Conservation (phyloP, 1,284 basidiomycete species). For the Hypsizygus ulmarius region DNA sequence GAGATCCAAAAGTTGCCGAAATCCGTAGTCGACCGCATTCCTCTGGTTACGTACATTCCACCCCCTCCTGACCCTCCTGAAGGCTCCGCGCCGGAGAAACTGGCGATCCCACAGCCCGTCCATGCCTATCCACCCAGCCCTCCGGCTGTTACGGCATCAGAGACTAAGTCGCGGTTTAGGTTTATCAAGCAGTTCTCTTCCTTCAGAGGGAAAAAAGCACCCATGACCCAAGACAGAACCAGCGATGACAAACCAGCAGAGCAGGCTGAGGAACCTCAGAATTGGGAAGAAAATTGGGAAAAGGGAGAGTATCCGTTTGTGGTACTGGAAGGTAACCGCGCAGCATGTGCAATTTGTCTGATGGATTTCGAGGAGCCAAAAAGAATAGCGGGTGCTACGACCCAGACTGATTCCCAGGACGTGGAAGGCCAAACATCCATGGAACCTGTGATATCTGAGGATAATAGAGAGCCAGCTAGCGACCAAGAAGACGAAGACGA, state of each 20-base stretch:
- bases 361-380: conserved; percentile 79
- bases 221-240: conserved; percentile 19
- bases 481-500: conserved; percentile 32
- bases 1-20: conserved; percentile 73
- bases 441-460: not conserved
- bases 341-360: conserved; percentile 78
- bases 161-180: conserved; percentile 46
- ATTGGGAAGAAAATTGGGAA: conserved; percentile 55
- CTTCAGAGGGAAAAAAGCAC: conserved; percentile 24
- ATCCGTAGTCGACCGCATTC: conserved; percentile 69
- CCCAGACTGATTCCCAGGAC: conserved; percentile 4
- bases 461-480: conserved; percentile 5
- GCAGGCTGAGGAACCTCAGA: conserved; percentile 36
- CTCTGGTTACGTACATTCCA: conserved; percentile 79
- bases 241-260: conserved; percentile 27
- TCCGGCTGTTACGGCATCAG: conserved; percentile 19
- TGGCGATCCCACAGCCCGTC: conserved; percentile 41
- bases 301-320: conserved; percentile 50
- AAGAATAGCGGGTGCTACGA: conserved; percentile 28
- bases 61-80: conserved; percentile 71
- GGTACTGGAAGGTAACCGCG: conserved; percentile 72
- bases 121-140: conserved; percentile 60
- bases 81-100: conserved; percentile 32
- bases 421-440: not conserved
- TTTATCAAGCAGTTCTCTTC: conserved; percentile 39